Percentiles rank a stretch among this genome's conserved stretches.
These are phyloP conservation scores for Knufia petricola DNA, from an alignment of 2,329 filamentous ascomycete species.

Conservation along the genomic window DNA sequence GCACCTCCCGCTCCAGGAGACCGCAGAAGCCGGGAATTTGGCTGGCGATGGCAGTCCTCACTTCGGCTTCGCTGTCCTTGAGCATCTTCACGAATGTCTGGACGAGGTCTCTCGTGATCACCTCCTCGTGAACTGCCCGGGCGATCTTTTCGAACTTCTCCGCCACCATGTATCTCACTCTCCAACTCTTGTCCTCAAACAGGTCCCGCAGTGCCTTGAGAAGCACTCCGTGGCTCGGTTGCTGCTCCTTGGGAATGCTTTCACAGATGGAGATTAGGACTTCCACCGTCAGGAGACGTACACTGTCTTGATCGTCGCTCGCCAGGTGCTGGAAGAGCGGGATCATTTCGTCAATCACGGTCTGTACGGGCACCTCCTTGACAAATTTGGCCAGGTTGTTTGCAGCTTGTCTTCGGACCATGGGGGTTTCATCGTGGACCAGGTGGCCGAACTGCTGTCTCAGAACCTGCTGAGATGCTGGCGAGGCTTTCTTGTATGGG, in stretches of 20 bases:
- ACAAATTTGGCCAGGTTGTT: slow-evolving; percentile 96
- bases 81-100: slow-evolving; percentile 95
- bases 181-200: slow-evolving; percentile 99
- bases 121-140: slow-evolving; percentile 95
- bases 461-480: slow-evolving; percentile 79
- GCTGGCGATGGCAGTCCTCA: slow-evolving; percentile 89
- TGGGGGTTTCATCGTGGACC: slow-evolving; percentile 96
- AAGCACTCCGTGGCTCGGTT: slow-evolving; percentile 88
- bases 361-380: slow-evolving; percentile 83
- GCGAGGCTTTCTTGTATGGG: slow-evolving; percentile 84
- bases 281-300: slow-evolving; percentile 89
- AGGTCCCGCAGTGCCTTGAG: slow-evolving; percentile 81
- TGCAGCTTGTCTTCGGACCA: slow-evolving; percentile 94
- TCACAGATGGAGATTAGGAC: slow-evolving; percentile 94
- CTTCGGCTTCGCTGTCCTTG: slow-evolving; percentile 96
- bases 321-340: slow-evolving; percentile 95
- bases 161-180: slow-evolving; percentile 97
- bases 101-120: slow-evolving; percentile 84
- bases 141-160: slow-evolving; percentile 99
- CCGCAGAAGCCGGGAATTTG: slow-evolving; percentile 96
- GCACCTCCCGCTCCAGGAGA: slow-evolving; percentile 73
- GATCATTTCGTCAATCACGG: slow-evolving; percentile 98
- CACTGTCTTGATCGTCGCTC: slow-evolving; percentile 94
- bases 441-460: slow-evolving; percentile 85
- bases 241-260: slow-evolving; percentile 94